Conservation (phyloP, 75 land plant species). For the Larix kaempferi region DNA sequence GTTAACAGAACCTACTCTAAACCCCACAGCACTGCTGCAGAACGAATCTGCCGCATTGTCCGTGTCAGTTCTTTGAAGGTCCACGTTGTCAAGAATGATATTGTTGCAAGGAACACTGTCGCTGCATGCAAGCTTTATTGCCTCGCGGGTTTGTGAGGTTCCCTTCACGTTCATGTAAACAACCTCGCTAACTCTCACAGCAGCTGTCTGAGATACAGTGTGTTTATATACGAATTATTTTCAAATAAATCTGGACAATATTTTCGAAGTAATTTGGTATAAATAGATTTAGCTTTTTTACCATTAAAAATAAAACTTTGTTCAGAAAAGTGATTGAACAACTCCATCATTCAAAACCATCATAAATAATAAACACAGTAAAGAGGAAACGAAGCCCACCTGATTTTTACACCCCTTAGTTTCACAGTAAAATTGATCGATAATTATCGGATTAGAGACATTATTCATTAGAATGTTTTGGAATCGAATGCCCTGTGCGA, state of each 20-base stretch:
- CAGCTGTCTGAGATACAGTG: constrained; percentile 27
- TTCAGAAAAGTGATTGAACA: neutral
- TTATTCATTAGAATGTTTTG: constrained; percentile 41
- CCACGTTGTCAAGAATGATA: constrained; percentile 23
- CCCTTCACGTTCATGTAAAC: constrained; percentile 47
- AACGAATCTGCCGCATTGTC: constrained; percentile 11
- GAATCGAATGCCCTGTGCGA: constrained; percentile 35
- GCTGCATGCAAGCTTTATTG: constrained; percentile 45
- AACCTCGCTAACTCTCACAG: constrained; percentile 41
- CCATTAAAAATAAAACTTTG: too few relatives aligned
- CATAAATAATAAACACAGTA: neutral
- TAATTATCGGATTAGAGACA: constrained; percentile 53
- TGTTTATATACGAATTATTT: neutral
- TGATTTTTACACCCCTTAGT: constrained; percentile 33
- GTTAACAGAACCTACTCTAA: constrained; percentile 27
- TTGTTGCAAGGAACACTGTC: constrained; percentile 35
- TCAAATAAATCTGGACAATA: too few relatives aligned
- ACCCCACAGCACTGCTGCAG: constrained; percentile 48
- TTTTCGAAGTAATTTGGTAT: too few relatives aligned
- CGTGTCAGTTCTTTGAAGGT: constrained; percentile 5
- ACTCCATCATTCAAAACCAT: neutral
- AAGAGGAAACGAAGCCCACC: constrained; percentile 10
- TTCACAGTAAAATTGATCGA: constrained; percentile 69
- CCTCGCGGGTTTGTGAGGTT: constrained; percentile 28
- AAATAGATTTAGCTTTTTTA: too few relatives aligned